Conservation (phyloP, 78 protist species). For the Chrysochromulina parva region DNA sequence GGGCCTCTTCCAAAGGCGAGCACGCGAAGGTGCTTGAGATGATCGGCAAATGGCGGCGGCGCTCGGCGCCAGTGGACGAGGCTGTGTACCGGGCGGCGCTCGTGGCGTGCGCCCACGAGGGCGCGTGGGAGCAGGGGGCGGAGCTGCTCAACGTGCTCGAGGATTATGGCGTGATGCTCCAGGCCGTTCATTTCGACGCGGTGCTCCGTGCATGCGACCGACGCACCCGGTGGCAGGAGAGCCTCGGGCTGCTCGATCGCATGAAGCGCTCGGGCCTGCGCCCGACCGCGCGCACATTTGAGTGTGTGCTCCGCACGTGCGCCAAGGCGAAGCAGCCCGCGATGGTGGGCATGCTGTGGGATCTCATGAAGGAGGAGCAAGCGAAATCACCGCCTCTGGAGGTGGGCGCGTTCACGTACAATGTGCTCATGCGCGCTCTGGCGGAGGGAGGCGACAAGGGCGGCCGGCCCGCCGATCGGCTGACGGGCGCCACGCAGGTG, state of each 20-base stretch:
- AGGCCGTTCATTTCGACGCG: background rate
- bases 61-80: background rate
- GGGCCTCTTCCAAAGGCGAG: background rate
- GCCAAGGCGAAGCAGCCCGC: background rate
- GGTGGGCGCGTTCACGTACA: background rate
- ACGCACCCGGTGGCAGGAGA: background rate
- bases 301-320: background rate
- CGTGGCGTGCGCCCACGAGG: background rate
- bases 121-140: slow-evolving; percentile 1
- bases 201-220: slow-evolving; percentile 9
- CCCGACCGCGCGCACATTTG: background rate
- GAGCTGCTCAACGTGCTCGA: slow-evolving; percentile 2
- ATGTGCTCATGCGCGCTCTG: background rate
- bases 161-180: background rate
- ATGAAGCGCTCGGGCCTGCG: background rate
- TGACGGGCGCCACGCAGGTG: background rate
- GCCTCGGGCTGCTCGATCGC: background rate
- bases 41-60: background rate
- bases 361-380: background rate
- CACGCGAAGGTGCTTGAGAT: background rate
- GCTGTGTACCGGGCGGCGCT: background rate
- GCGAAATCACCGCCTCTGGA: no score
- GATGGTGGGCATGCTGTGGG: background rate
- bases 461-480: background rate
- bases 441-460: background rate